phyloP scores from a whole-genome alignment of 495 filamentous ascomycete species.

The Aspergillus ellipticus region DNA sequence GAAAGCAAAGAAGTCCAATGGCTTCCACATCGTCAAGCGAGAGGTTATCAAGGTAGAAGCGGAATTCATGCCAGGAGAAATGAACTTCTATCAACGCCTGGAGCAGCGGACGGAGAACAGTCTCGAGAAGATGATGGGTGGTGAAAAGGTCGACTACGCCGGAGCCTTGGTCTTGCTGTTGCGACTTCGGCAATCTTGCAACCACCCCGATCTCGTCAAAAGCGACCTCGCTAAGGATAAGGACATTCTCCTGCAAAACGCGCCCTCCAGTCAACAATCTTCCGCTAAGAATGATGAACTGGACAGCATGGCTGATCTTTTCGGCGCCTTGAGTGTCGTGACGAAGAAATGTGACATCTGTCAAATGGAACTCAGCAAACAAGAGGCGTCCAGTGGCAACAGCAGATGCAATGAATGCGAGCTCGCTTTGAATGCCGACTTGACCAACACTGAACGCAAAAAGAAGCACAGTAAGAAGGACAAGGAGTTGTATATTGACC shows the following conservation, averaged over 20 bases:
- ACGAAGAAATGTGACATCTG: conserved; percentile 88
- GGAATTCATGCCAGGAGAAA: conserved; percentile 75
- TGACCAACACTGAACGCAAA: conserved; percentile 34
- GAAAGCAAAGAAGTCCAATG: conserved; percentile 48
- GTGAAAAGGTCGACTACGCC: conserved; percentile 68
- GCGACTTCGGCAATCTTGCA: conserved; percentile 86
- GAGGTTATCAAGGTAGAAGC: conserved; percentile 77
- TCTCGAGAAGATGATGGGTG: conserved; percentile 82
- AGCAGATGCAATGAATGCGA: conserved; percentile 72
- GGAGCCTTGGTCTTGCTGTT: conserved; percentile 84
- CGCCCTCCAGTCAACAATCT: conserved; percentile 40
- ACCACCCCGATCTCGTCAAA: conserved; percentile 84
- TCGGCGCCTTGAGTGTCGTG: conserved; percentile 77
- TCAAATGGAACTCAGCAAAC: conserved; percentile 60
- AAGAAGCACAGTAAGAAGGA: conserved; percentile 45
- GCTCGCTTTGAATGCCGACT: conserved; percentile 53
- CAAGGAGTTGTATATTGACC: conserved; percentile 22
- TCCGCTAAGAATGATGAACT: conserved; percentile 57
- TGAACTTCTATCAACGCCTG: conserved; percentile 78
- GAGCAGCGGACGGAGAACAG: conserved; percentile 80
- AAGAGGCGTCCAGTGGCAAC: conserved; percentile 54
- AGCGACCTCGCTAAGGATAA: conserved; percentile 81
- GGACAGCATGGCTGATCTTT: conserved; percentile 79
- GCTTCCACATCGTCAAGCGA: conserved; percentile 82
- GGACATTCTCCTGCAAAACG: conserved; percentile 70